Evolutionary conservation across 2,329 filamentous ascomycete species (phyloP), one percentile per base, ranked within the genome.

Genomic region (Hawksworthiomyces lignivorus): DNA sequence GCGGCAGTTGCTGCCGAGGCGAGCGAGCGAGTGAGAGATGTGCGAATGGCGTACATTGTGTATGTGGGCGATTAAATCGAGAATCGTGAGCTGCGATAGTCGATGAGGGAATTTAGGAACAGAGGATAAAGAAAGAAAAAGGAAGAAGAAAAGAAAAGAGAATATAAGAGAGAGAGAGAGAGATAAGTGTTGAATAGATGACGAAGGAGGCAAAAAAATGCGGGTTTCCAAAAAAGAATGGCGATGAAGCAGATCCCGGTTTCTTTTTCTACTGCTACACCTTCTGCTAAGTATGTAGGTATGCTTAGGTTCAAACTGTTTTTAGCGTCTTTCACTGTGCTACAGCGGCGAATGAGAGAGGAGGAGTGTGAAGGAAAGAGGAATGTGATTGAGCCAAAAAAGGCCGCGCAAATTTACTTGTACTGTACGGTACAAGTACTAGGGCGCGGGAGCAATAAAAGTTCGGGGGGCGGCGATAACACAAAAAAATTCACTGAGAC

Each of bases 1-100:
- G 40, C 37, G 15, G 43, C 37, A 22, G 48, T 42, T 15, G 39
- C 35, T 18, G 45, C 48, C 17, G 48, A 43, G 36, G 43, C 45
- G 26, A 49, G 22, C 17, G 47, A 33, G 36, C 47, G 49, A 12
- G 43, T 36, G 31, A 47, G 34, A 7, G 47, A 9, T 8, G 41
- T 41, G 30, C 47, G 41, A 8, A 39, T 28, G n/a, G 49, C 43
- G 17, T 49, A 49, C 49, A 51, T 51, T 14, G 29, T 29, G 12
- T 29, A 8, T 29, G 7, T 29, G 7, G 12, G 11, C 5, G 12
- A 5, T 12, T 17, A 17, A 32, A 7, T 17, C 17, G 5, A 32
- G 24, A 4, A 12, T 26, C 12, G 24, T 26, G 12, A 8, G 3
- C 24, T 26, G 24, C 24, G 24, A 26, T 26, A 12, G 10, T 4